Percentiles rank a stretch among this genome's conserved stretches.
Evolutionary conservation across 805 yeast genomes (phyloP).

Genomic region (Sugiyamaella valdiviana): DNA sequence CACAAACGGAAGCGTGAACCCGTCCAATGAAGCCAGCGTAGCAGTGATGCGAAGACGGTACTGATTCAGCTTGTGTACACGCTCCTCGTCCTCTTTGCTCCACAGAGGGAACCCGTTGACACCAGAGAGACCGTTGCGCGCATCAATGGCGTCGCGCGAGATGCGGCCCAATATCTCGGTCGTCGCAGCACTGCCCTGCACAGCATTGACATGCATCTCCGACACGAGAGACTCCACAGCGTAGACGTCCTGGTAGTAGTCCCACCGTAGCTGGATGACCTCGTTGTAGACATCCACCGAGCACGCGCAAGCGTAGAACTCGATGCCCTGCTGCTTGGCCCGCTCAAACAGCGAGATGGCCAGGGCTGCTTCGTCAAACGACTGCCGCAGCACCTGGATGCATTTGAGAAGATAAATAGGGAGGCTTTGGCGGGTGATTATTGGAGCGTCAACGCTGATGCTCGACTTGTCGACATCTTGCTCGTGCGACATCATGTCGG

Average conservation of each 20-base stretch:
- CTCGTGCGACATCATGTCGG: background rate
- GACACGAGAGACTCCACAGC: slow-evolving; percentile 33
- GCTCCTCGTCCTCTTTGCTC: slow-evolving; percentile 26
- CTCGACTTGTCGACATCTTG: background rate
- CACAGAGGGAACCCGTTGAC: slow-evolving; percentile 25
- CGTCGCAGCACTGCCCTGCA: slow-evolving; percentile 34
- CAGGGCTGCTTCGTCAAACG: slow-evolving; percentile 28
- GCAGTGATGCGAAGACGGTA: slow-evolving; percentile 17
- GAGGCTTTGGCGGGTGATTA: slow-evolving; percentile 8
- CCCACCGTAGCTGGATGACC: slow-evolving; percentile 36
- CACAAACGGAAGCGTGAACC: slow-evolving; percentile 2
- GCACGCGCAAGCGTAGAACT: slow-evolving; percentile 35
- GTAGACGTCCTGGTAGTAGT: slow-evolving; percentile 33
- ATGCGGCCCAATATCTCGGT: slow-evolving; percentile 26
- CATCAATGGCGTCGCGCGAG: slow-evolving; percentile 24
- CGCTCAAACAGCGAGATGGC: slow-evolving; percentile 36
- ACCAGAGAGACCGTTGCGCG: slow-evolving; percentile 21
- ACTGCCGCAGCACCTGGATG: slow-evolving; percentile 17
- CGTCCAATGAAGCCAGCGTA: slow-evolving; percentile 4
- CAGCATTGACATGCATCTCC: slow-evolving; percentile 39
- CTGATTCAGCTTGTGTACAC: slow-evolving; percentile 22
- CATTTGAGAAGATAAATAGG: slow-evolving; percentile 19
- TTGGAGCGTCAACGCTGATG: slow-evolving; percentile 11
- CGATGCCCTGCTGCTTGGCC: slow-evolving; percentile 32
- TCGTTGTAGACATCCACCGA: slow-evolving; percentile 37